Evolutionary conservation across 352 stramenopile genomes (phyloP), one percentile per base, ranked within the genome.

Genomic region (Phytophthora ohioensis): DNA sequence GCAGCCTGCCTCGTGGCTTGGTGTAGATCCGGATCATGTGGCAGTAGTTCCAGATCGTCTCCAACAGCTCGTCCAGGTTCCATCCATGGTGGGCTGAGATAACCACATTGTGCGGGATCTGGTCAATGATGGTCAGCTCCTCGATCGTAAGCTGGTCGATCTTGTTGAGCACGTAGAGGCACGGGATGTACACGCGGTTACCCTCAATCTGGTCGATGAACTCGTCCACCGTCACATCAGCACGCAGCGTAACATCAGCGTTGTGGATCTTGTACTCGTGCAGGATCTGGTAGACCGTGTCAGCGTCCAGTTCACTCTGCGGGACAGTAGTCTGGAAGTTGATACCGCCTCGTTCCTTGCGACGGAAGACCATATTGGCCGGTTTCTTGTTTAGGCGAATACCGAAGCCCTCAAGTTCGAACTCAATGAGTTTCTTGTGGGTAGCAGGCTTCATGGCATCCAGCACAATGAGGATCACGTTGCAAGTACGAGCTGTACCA

Each of bases 111-210:
- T 99, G 97, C 51, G 97, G 97, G 75, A 99, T 96, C 82, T 99
- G 95, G 79, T 98, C 97, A 52, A 99, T 95, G 76, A 99, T 98
- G 63, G 99, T 98, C 1, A 99, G 87, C 82, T 99, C 97, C 79
- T 99, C 96, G 80, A 99, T 99, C 27, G 96, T 98, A 31, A 99
- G 90, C 76, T 98, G 87, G 78, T 99, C 98, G 73, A 99, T 99
- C 84, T 99, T 99, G 87, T 99, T 99, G 64, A 99, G 95, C 57
- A 99, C 95, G 85, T 99, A 99, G 12, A 99, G 79, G 53, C 91
- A 97, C 42, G 97, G 97, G 69, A 99, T 99, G 84, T 99, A 99
- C 21, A 98, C 88, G 58, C 97, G 88, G 82, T 99, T 99, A 57
- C 96, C 96, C 79, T 99, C 97, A 62, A 99, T 98, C 34, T 99